These are phyloP conservation scores for Pseudevernia furfuracea DNA, from an alignment of 495 filamentous ascomycete genomes.

Conservation along the genomic window DNA sequence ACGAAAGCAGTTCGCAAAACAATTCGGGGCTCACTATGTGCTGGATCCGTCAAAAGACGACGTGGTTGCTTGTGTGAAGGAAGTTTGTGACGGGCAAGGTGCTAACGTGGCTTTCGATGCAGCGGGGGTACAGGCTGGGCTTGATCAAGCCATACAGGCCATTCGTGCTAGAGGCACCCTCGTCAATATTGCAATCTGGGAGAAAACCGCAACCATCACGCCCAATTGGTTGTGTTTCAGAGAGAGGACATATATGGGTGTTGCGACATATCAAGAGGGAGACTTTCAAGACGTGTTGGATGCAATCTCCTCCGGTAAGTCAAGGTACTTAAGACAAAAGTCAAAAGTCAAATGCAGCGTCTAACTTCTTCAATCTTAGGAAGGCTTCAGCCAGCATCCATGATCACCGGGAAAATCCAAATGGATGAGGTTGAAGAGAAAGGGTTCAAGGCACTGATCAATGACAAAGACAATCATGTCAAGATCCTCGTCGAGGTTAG, in stretches of 20 bases:
- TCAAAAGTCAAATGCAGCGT: not conserved
- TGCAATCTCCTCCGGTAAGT: conserved; percentile 42
- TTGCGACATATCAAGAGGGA: conserved; percentile 46
- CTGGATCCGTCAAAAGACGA: conserved; percentile 50
- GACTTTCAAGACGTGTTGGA: conserved; percentile 50
- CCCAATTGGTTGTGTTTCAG: conserved; percentile 43
- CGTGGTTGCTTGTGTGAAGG: conserved; percentile 38
- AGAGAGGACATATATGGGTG: conserved; percentile 42
- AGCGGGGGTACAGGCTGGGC: conserved; percentile 47
- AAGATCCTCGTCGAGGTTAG: conserved; percentile 43
- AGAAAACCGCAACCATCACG: conserved; percentile 40
- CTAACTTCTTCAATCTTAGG: conserved; percentile 29
- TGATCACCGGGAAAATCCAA: conserved; percentile 51
- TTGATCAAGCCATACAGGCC: conserved; percentile 44
- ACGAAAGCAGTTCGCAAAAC: conserved; percentile 42
- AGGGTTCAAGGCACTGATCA: conserved; percentile 48
- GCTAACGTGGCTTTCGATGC: conserved; percentile 51
- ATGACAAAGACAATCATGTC: conserved; percentile 50
- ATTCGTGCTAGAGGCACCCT: conserved; percentile 47
- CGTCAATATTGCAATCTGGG: conserved; percentile 58
- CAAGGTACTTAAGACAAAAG: not conserved
- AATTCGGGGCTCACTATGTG: conserved; percentile 48
- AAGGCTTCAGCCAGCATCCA: conserved; percentile 44
- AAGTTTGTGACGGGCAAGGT: conserved; percentile 43
- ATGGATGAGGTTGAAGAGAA: conserved; percentile 50